A percentile compares a stretch with the other conserved stretches of the same genome.
Evolutionary conservation across 2,329 filamentous ascomycete genomes (phyloP).

Genomic region (Sarocladium strictum): DNA sequence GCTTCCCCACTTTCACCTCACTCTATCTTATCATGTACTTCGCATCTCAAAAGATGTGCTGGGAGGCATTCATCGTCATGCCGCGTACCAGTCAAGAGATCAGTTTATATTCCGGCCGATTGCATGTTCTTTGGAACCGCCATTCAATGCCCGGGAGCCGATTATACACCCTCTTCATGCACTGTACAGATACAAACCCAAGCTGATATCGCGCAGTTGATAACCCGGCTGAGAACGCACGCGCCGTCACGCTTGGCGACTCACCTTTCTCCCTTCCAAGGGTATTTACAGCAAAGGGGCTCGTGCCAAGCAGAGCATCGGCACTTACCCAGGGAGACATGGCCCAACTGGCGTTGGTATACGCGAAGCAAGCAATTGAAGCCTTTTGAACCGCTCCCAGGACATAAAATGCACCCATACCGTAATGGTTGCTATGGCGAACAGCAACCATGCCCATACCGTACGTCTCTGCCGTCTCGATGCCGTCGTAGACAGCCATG

Average conservation of each 20-base stretch:
- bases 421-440: constrained; percentile 20
- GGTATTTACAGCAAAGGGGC: constrained; percentile 42
- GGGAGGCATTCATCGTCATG: too few species aligned
- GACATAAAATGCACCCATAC: constrained; percentile 21
- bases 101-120: constrained; percentile 20
- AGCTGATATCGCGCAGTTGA: constrained; percentile 13
- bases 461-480: constrained; percentile 14
- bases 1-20: too few species aligned
- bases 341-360: constrained; percentile 26
- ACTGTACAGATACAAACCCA: not conserved
- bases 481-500: constrained; percentile 13
- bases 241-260: constrained; percentile 55
- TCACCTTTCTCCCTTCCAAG: constrained; percentile 47
- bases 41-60: too few species aligned
- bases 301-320: constrained; percentile 23
- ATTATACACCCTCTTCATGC: not conserved
- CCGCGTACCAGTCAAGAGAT: constrained; percentile 10
- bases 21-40: too few species aligned
- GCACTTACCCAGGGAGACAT: constrained; percentile 27
- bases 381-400: constrained; percentile 16
- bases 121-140: constrained; percentile 14
- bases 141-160: not conserved
- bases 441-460: constrained; percentile 15
- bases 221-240: constrained; percentile 27
- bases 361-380: constrained; percentile 22